These are phyloP conservation scores for Strobilomyces dryophilus DNA, from an alignment of 768 basidiomycete species.

Conservation along the genomic window DNA sequence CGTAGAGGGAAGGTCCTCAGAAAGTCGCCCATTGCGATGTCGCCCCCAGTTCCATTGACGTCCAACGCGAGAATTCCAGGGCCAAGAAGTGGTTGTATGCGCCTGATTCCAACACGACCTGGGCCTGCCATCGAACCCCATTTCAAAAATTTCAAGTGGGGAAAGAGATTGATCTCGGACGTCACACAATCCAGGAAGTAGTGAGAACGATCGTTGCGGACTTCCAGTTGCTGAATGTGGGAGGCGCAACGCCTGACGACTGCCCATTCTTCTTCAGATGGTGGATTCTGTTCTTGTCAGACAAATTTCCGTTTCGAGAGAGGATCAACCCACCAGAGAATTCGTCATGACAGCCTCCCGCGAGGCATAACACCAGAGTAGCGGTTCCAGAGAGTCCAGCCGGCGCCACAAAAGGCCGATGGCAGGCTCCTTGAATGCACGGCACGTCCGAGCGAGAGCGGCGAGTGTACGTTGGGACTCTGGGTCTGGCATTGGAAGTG, in stretches of 20 bases:
- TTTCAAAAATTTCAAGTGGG: background rate
- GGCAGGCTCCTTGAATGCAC: background rate
- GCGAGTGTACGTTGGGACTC: background rate
- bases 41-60: background rate
- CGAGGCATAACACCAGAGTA: background rate
- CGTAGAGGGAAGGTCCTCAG: background rate
- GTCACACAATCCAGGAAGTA: background rate
- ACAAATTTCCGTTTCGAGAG: too few species aligned
- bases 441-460: conserved; percentile 4
- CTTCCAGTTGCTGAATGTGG: background rate
- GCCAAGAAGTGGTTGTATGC: background rate
- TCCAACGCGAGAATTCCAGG: background rate
- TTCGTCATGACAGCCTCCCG: too few species aligned
- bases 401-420: background rate
- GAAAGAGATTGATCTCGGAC: background rate
- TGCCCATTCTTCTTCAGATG: background rate
- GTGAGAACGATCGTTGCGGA: background rate
- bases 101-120: background rate
- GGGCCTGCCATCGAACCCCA: background rate
- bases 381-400: background rate
- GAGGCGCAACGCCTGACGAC: background rate
- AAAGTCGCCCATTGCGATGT: background rate
- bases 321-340: background rate
- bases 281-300: background rate
- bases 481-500: background rate